phyloP scores from a whole-genome alignment of 208 protist species.

The Trypanosoma rangeli region DNA sequence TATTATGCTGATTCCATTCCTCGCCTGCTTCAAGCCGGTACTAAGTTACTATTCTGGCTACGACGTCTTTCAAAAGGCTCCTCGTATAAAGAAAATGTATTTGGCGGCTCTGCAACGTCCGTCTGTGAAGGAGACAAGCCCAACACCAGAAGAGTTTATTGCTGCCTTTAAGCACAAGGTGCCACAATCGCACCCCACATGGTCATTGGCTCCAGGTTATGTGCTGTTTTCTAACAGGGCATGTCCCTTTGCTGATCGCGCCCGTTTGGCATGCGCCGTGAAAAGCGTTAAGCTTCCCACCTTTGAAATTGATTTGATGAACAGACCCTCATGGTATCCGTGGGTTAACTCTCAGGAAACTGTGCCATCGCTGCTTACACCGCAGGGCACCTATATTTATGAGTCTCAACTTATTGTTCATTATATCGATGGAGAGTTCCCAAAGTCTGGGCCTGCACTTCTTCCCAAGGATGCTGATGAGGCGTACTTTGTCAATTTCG shows the following conservation, averaged over 20 bases:
- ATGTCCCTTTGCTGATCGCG: constrained; percentile 66
- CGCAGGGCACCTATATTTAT: constrained; percentile 52
- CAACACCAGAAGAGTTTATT: constrained; percentile 39
- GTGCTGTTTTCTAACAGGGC: constrained; percentile 55
- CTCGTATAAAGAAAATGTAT: constrained; percentile 58
- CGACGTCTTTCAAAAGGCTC: constrained; percentile 68
- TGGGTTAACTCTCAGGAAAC: constrained; percentile 64
- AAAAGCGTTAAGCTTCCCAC: constrained; percentile 36
- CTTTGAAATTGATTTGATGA: constrained; percentile 50
- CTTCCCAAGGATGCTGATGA: constrained; percentile 45
- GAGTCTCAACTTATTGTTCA: constrained; percentile 63
- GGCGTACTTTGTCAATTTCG: constrained; percentile 52
- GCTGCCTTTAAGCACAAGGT: constrained; percentile 31
- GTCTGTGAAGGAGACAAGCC: constrained; percentile 47
- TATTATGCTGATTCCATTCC: constrained; percentile 68
- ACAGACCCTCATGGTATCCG: constrained; percentile 59
- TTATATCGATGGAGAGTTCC: constrained; percentile 52
- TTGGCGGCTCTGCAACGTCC: constrained; percentile 43
- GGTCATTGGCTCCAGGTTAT: constrained; percentile 31
- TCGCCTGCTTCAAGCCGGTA: constrained; percentile 48
- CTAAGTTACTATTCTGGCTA: constrained; percentile 67
- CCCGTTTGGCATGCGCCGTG: constrained; percentile 48
- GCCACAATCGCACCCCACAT: constrained; percentile 38
- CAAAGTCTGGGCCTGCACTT: constrained; percentile 20
- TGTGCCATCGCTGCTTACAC: constrained; percentile 59